These are phyloP conservation scores for Neoarthrinium moseri DNA, from an alignment of 2,329 filamentous ascomycete species.

Conservation along the genomic window DNA sequence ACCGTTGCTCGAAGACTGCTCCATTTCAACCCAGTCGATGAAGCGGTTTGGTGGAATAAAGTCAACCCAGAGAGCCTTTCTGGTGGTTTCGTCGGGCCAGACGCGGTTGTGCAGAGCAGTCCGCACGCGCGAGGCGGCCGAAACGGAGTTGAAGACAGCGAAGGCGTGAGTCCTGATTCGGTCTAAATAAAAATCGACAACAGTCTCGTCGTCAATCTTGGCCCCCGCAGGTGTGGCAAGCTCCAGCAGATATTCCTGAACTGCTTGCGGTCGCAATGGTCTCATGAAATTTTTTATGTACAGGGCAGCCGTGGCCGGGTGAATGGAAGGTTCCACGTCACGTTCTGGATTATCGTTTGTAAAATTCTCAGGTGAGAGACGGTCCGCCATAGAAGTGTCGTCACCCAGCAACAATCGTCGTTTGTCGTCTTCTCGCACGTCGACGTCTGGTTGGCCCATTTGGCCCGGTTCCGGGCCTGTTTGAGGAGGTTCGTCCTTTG, in stretches of 20 bases:
- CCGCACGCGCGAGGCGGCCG: slow-evolving; percentile 75
- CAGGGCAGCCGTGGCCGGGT: slow-evolving; percentile 72
- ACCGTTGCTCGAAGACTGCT: slow-evolving; percentile 49
- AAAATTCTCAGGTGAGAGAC: slow-evolving; percentile 11
- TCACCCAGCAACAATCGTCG: slow-evolving; percentile 16
- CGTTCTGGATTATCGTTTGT: slow-evolving; percentile 22
- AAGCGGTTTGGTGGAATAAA: slow-evolving; percentile 80
- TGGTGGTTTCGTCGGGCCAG: slow-evolving; percentile 84
- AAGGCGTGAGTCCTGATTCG: slow-evolving; percentile 86
- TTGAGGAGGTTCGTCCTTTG: not conserved
- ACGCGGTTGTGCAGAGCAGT: slow-evolving; percentile 72
- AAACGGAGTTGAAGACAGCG: slow-evolving; percentile 65
- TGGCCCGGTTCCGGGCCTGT: not conserved
- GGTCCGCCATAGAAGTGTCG: slow-evolving; percentile 18
- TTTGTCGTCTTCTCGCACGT: slow-evolving; percentile 8
- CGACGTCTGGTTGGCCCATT: not conserved
- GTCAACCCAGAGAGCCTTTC: slow-evolving; percentile 84
- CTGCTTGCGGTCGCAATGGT: slow-evolving; percentile 67
- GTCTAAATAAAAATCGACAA: slow-evolving; percentile 77
- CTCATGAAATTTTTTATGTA: slow-evolving; percentile 93
- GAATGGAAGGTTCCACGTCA: slow-evolving; percentile 56
- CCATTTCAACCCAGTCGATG: slow-evolving; percentile 69
- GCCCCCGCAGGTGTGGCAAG: slow-evolving; percentile 62
- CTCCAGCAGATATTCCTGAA: slow-evolving; percentile 67
- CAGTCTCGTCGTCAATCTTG: slow-evolving; percentile 49